These are phyloP conservation scores for Plectosphaerella sp. DNA, from an alignment of 2,329 filamentous ascomycete species.

Conservation along the genomic window DNA sequence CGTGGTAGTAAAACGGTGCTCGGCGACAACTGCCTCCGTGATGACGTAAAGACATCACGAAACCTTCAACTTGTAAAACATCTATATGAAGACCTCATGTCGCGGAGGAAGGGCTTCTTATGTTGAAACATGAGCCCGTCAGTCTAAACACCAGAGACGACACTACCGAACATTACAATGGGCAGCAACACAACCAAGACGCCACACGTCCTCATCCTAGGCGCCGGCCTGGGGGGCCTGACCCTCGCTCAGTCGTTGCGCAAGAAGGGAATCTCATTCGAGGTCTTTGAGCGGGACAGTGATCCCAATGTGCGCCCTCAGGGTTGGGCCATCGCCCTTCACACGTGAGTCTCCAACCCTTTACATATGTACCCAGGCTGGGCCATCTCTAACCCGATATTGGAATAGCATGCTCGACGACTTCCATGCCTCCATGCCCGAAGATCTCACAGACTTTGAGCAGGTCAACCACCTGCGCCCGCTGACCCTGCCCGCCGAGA, in stretches of 20 bases:
- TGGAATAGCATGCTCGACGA: slow-evolving; percentile 13
- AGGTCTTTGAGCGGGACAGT: slow-evolving; percentile 28
- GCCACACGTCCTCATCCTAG: slow-evolving; percentile 31
- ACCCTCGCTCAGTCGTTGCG: slow-evolving; percentile 33
- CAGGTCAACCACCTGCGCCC: slow-evolving; percentile 11
- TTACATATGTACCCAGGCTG: neutral
- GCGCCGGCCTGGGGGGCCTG: slow-evolving; percentile 36
- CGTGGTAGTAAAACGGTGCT: no score
- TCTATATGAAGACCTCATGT: no score
- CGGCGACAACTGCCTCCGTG: no score
- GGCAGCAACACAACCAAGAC: neutral
- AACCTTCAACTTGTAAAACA: no score
- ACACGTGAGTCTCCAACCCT: slow-evolving; percentile 14
- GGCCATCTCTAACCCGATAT: no score
- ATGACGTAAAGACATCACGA: no score
- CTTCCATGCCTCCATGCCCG: neutral
- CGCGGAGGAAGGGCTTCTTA: no score
- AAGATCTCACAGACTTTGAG: no score
- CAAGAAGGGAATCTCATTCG: slow-evolving; percentile 24
- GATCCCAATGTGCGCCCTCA: slow-evolving; percentile 21
- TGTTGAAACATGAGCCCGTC: no score
- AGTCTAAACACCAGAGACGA: no score
- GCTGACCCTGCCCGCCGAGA: slow-evolving; percentile 17
- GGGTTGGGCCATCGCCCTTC: slow-evolving; percentile 26
- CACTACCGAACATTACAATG: no score